Evolutionary conservation across 2,329 filamentous ascomycete species (phyloP).

Genomic region (Eutypa lata): DNA sequence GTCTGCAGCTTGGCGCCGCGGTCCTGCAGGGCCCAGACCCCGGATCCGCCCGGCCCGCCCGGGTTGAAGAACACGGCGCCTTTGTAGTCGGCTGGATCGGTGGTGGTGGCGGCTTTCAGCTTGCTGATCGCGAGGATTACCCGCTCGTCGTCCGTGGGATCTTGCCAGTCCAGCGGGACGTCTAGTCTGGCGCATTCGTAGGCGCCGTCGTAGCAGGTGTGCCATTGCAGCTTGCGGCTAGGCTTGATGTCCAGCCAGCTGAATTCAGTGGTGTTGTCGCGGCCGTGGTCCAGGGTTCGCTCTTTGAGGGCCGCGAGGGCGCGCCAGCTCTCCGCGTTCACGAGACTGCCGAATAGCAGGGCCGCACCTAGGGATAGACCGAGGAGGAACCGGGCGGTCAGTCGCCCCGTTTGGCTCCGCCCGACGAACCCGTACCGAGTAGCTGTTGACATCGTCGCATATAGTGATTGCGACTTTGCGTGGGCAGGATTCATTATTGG

Average conservation of each 20-base stretch:
- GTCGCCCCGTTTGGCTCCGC: not conserved
- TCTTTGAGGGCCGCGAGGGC: not conserved
- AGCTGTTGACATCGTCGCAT: too few species aligned
- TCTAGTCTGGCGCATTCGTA: conserved; percentile 37
- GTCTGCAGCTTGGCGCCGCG: conserved; percentile 35
- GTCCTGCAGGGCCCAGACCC: conserved; percentile 31
- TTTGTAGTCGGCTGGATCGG: conserved; percentile 19
- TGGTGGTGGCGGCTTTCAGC: conserved; percentile 27
- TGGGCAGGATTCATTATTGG: too few species aligned
- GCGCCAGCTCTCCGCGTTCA: not conserved
- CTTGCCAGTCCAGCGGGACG: conserved; percentile 39
- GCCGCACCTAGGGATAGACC: not conserved
- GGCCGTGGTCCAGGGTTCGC: too few species aligned
- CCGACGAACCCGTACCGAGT: too few species aligned
- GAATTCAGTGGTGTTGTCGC: conserved; percentile 1
- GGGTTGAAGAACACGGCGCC: conserved; percentile 39
- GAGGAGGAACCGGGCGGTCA: not conserved
- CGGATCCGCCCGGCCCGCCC: conserved; percentile 47
- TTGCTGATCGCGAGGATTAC: conserved; percentile 36
- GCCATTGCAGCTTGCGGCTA: conserved; percentile 30
- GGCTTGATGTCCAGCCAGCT: conserved; percentile 27
- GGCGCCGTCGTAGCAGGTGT: conserved; percentile 29
- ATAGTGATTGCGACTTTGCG: too few species aligned
- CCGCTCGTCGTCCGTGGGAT: conserved; percentile 29
- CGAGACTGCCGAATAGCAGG: not conserved